Evolutionary conservation across 805 yeast genomes (phyloP).

Genomic region (Candida sithepensis): DNA sequence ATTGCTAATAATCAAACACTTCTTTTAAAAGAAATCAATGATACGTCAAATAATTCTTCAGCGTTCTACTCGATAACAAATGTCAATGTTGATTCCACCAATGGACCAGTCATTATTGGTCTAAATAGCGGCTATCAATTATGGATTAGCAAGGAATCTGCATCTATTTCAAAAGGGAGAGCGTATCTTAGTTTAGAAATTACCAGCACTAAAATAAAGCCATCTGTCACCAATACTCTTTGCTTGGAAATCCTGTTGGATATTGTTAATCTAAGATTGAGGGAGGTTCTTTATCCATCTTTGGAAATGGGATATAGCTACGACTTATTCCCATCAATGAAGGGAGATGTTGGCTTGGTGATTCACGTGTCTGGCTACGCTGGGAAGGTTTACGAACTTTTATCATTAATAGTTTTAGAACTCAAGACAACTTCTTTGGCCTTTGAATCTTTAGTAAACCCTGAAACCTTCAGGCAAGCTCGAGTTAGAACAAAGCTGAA

Average conservation of each 20-base stretch:
- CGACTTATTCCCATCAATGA: slow-evolving; percentile 50
- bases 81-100: slow-evolving; percentile 11
- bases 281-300: slow-evolving; percentile 46
- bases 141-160: slow-evolving; percentile 46
- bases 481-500: slow-evolving; percentile 45
- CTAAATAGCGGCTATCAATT: slow-evolving; percentile 38
- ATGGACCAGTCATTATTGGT: slow-evolving; percentile 36
- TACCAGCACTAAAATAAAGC: slow-evolving; percentile 25
- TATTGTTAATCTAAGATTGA: slow-evolving; percentile 39
- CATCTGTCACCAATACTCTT: slow-evolving; percentile 39
- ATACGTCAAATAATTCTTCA: slow-evolving; percentile 25
- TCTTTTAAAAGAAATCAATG: slow-evolving; percentile 23
- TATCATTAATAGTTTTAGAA: slow-evolving; percentile 32
- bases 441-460: slow-evolving; percentile 15
- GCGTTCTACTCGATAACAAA: slow-evolving; percentile 31
- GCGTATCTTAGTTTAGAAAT: slow-evolving; percentile 46
- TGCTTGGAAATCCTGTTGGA: slow-evolving; percentile 53
- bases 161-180: slow-evolving; percentile 28
- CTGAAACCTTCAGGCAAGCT: slow-evolving; percentile 41
- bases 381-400: slow-evolving; percentile 34
- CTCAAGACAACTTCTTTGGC: slow-evolving; percentile 23
- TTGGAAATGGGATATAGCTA: slow-evolving; percentile 55
- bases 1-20: slow-evolving; percentile 27
- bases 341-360: slow-evolving; percentile 51
- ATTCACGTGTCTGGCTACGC: slow-evolving; percentile 54